Conservation (phyloP, 129 eudicot genomes). For the Flaveria brownii region DNA sequence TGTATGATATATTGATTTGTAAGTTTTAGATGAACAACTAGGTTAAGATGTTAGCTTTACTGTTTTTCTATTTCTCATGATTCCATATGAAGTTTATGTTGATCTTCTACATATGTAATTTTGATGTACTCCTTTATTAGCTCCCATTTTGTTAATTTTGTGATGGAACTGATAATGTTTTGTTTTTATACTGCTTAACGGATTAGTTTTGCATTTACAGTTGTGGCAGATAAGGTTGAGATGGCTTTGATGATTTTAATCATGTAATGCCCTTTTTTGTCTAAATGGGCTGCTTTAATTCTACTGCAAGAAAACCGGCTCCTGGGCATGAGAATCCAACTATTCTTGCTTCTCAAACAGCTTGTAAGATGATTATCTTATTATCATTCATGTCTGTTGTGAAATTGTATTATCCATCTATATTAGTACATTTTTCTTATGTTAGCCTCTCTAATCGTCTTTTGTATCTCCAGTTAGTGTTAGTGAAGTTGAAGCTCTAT, state of each 20-base stretch:
- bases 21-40: neutral
- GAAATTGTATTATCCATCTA: too few relatives aligned
- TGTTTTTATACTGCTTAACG: slow-evolving; percentile 22
- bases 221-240: slow-evolving; percentile 54
- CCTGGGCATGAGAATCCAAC: slow-evolving; percentile 83
- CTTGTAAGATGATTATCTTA: slow-evolving; percentile 62
- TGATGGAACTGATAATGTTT: neutral
- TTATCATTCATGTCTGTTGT: neutral
- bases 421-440: slow-evolving; percentile 7
- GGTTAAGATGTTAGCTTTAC: neutral
- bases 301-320: slow-evolving; percentile 62
- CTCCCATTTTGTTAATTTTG: neutral
- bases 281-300: slow-evolving; percentile 87
- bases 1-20: neutral
- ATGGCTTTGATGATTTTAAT: slow-evolving; percentile 50
- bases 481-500: slow-evolving; percentile 98
- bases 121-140: neutral
- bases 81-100: neutral
- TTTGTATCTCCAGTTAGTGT: slow-evolving; percentile 70
- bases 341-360: slow-evolving; percentile 88
- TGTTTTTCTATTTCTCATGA: neutral
- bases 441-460: neutral
- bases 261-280: slow-evolving; percentile 33
- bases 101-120: slow-evolving; percentile 2
- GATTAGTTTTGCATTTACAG: slow-evolving; percentile 41